Evolutionary conservation across 768 basidiomycete species (phyloP), one percentile per base, ranked within the genome.

Genomic region (Cystobasidium ongulense): DNA sequence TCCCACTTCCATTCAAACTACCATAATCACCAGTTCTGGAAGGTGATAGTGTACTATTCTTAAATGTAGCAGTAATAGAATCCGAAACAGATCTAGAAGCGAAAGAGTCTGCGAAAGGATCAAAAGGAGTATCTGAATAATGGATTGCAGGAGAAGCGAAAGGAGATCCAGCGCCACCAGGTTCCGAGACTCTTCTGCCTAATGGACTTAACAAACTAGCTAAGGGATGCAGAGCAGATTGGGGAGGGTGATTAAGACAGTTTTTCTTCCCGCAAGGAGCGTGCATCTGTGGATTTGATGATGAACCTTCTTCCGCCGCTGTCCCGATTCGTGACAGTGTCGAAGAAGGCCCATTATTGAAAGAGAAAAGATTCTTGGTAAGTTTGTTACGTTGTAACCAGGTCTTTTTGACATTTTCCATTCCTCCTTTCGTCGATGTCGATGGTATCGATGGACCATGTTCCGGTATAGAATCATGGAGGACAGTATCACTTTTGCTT

Each of bases 31-130:
- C 46, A 39, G 46, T 11, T 17, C 15, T 17, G 18, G 46, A 17
- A 50, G 46, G 46, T 50, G 46, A 50, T 21, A 50, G 46, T 17
- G 10, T 50, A 7, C 15, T 50, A 50, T 50, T 50, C n/a, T n/a
- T 50, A 50, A 50, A n/a, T 3, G 46, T 50, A 50, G 46, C 46
- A 50, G 46, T 50, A 21, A 50, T 50, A 50, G 46, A 50, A 50
- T 50, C 46, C 8, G 46, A 50, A 50, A n/a, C 46, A 50, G 46
- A 50, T 21, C 46, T 50, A 50, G 46, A 50, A 50, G 46, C 46
- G 43, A 71, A 71, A n/a, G 68, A 31, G 17, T 33, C 29, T 29
- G 15, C 68, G 43, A 71, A 71, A n/a, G 68, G 68, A 36, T 71
- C 68, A 17, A 17, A 17, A 23, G 38, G 38, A 50, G 4, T 15